A percentile compares a stretch with the other conserved stretches of the same genome.
Evolutionary conservation across 805 yeast species (phyloP).

Genomic region (Debaryomyces tyrocola): DNA sequence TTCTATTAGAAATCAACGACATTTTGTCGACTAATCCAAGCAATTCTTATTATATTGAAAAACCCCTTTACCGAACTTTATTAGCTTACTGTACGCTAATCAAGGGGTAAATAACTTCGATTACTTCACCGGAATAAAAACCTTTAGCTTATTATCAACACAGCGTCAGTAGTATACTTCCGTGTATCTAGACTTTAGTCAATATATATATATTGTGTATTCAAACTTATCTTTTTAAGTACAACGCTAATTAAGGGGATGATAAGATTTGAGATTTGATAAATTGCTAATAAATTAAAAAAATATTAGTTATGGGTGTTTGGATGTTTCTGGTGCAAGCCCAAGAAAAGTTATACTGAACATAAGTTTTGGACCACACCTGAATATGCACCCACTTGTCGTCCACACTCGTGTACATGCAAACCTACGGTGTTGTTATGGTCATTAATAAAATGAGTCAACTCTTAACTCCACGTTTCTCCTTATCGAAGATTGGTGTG

Average conservation of each 20-base stretch:
- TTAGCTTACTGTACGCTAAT: neutral
- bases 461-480: neutral
- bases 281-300: neutral
- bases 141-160: neutral
- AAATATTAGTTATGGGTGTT: neutral
- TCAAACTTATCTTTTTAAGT: no score
- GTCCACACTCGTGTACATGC: no score
- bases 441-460: no score
- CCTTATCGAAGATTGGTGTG: neutral
- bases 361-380: no score
- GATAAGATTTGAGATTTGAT: neutral
- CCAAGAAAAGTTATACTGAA: no score
- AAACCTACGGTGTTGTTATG: no score
- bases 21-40: conserved; percentile 9
- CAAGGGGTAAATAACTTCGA: neutral
- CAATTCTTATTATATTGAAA: no score
- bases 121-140: neutral
- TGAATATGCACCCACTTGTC: no score
- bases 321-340: neutral
- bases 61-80: no score
- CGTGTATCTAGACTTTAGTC: no score
- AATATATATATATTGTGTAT: no score
- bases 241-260: neutral
- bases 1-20: conserved; percentile 42
- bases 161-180: neutral